Evolutionary conservation across 2,329 filamentous ascomycete species (phyloP).

Genomic region (Colletotrichum tropicale): DNA sequence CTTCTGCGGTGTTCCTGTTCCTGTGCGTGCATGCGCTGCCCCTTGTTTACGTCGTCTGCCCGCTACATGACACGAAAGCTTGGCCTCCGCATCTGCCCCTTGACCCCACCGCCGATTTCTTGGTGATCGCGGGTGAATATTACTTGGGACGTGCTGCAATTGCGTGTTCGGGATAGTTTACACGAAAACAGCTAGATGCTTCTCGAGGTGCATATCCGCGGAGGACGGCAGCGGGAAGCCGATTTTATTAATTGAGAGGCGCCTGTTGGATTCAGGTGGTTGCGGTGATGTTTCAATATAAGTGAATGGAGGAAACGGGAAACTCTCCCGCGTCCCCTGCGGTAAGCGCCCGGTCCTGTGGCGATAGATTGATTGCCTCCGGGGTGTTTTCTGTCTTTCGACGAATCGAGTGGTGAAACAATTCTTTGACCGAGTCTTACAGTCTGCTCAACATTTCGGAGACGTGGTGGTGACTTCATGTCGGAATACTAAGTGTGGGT

Average conservation of each 20-base stretch:
- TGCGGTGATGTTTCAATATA: background rate
- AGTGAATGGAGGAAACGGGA: background rate
- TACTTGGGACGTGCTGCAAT: background rate
- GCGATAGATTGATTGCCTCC: background rate
- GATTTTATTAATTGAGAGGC: background rate
- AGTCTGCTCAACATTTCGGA: background rate
- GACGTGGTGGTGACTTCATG: background rate
- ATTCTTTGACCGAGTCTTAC: background rate
- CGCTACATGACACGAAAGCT: slow-evolving; percentile 4
- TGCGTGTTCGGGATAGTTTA: background rate
- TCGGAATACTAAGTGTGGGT: background rate
- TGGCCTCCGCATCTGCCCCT: slow-evolving; percentile 3
- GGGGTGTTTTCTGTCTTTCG: background rate
- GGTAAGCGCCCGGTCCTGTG: background rate
- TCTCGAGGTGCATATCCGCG: background rate
- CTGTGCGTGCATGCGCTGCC: background rate
- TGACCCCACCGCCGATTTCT: background rate
- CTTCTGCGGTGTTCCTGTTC: background rate
- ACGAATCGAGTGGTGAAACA: background rate
- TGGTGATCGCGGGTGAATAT: background rate
- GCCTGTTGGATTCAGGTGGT: background rate
- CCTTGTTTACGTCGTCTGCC: background rate
- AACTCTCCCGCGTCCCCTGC: background rate
- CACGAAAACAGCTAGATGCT: background rate
- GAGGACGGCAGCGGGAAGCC: background rate